Percentiles rank a stretch among this genome's conserved stretches.
These are phyloP conservation scores for Geoglossum glabrum DNA, from an alignment of 495 filamentous ascomycete genomes.

Conservation along the genomic window DNA sequence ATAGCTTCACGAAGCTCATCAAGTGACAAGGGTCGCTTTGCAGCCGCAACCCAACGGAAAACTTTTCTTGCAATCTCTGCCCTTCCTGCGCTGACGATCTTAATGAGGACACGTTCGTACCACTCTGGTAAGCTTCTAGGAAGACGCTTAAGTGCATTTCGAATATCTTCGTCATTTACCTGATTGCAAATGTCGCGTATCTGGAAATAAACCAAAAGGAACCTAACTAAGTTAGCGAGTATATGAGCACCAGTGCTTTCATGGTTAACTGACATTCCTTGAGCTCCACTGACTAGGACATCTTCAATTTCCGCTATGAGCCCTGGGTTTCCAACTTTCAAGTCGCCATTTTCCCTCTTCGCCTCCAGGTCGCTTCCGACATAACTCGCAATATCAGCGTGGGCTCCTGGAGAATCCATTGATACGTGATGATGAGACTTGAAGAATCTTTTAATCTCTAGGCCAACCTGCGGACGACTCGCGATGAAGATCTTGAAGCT, in stretches of 20 bases:
- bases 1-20: not conserved
- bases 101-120: constrained; percentile 2
- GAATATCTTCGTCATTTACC: constrained; percentile 8
- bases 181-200: constrained; percentile 12
- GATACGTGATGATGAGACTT: not conserved
- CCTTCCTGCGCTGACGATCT: not conserved
- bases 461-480: constrained; percentile 5
- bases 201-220: constrained; percentile 17
- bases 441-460: not conserved
- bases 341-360: constrained; percentile 2
- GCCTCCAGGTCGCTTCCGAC: not conserved
- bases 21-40: not conserved
- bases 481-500: constrained; percentile 9
- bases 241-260: constrained; percentile 2
- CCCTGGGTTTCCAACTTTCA: constrained; percentile 7
- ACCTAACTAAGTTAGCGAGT: constrained; percentile 8
- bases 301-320: constrained; percentile 7
- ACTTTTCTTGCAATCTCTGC: constrained; percentile 4
- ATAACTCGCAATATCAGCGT: constrained; percentile 6
- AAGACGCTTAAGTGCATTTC: constrained; percentile 9
- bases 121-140: constrained; percentile 3
- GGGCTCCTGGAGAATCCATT: not conserved
- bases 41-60: not conserved
- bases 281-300: not conserved
- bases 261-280: constrained; percentile 10